Evolutionary conservation across 805 yeast genomes (phyloP).

Genomic region (Ogataea saltuana): DNA sequence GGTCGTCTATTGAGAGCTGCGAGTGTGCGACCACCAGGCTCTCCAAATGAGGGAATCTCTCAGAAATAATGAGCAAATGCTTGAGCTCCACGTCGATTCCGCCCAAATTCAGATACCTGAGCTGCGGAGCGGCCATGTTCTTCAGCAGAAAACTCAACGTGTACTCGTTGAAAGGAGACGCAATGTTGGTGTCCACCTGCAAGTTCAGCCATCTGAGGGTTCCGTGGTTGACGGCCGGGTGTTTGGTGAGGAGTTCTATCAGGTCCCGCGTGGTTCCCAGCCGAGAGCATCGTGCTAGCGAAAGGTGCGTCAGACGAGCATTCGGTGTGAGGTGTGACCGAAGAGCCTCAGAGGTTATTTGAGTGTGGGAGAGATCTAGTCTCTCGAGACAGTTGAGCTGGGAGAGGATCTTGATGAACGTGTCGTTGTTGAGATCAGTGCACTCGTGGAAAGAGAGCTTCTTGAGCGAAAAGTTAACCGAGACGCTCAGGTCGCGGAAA

Average conservation of each 20-base stretch:
- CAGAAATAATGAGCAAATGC: conserved; percentile 41
- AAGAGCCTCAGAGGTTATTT: conserved; percentile 65
- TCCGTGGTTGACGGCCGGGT: conserved; percentile 56
- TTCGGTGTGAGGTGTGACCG: conserved; percentile 50
- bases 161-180: conserved; percentile 47
- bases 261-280: conserved; percentile 68
- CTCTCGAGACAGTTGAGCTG: conserved; percentile 57
- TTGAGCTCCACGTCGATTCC: conserved; percentile 49
- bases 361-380: conserved; percentile 80
- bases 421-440: conserved; percentile 65
- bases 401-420: conserved; percentile 58
- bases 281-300: conserved; percentile 63
- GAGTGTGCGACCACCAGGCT: conserved; percentile 45
- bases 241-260: conserved; percentile 65
- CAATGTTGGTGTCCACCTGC: conserved; percentile 55
- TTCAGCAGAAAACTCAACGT: conserved; percentile 46
- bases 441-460: conserved; percentile 85
- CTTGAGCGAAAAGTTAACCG: conserved; percentile 32
- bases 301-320: conserved; percentile 70
- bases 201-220: conserved; percentile 52
- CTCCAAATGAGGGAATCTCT: conserved; percentile 41
- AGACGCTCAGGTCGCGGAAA: conserved; percentile 46
- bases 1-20: conserved; percentile 39
- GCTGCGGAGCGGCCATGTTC: conserved; percentile 44
- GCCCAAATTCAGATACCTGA: conserved; percentile 51